Conservation (phyloP, 768 basidiomycete species). For the Chalciporus chontae region DNA sequence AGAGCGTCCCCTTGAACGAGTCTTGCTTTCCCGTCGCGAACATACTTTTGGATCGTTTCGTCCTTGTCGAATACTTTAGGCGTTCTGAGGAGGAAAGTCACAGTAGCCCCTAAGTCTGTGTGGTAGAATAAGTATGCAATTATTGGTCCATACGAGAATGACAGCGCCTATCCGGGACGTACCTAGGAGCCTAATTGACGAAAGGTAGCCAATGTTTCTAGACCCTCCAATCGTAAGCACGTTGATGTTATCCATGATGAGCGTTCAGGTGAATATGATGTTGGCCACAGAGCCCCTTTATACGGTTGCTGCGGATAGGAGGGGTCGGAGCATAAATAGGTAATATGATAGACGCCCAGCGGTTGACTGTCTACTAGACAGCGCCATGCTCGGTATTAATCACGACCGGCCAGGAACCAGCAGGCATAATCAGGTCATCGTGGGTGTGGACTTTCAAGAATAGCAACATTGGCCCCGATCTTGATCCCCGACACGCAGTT, state of each 20-base stretch:
- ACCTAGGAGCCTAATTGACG: constrained; percentile 49
- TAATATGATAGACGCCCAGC: no score
- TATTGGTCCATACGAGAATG: not conserved
- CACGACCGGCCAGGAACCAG: no score
- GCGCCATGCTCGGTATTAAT: no score
- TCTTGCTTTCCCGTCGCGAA: constrained; percentile 48
- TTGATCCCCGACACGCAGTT: no score
- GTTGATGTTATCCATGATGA: constrained; percentile 18
- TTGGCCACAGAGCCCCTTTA: not conserved
- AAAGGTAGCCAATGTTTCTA: constrained; percentile 51
- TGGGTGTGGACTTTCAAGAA: no score
- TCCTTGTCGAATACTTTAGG: constrained; percentile 52
- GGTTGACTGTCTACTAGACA: no score
- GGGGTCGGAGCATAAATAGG: no score
- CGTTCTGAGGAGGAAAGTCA: constrained; percentile 61
- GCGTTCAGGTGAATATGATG: not conserved
- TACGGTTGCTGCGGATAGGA: not conserved
- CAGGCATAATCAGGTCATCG: no score
- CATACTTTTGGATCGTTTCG: constrained; percentile 45
- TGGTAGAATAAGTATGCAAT: not conserved
- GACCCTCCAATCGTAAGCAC: constrained; percentile 51
- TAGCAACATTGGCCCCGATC: no score
- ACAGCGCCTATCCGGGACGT: constrained; percentile 7
- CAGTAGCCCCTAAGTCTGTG: constrained; percentile 53
- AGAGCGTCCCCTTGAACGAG: constrained; percentile 63